phyloP scores from a whole-genome alignment of 257 asterid genomes.

The Linaria vulgaris region DNA sequence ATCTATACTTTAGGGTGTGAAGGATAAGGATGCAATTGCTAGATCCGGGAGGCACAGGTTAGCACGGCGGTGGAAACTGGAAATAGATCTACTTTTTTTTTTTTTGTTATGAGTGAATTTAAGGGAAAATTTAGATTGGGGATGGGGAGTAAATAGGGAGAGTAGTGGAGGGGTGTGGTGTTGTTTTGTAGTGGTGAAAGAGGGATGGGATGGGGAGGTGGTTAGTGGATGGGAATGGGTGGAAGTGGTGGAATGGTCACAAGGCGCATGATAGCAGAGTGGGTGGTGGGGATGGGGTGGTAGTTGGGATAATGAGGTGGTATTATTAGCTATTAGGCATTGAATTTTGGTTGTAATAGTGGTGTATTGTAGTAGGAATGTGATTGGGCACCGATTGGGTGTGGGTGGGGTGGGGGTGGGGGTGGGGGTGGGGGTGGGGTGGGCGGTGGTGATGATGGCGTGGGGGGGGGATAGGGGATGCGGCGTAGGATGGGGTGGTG shows the following conservation, averaged over 20 bases:
- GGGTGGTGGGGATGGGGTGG: conserved; percentile 34
- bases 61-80: conserved; percentile 33
- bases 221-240: conserved; percentile 22
- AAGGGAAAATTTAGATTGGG: too few species aligned
- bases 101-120: too few species aligned
- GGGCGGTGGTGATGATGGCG: conserved; percentile 29
- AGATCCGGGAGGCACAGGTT: conserved; percentile 21
- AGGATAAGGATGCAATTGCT: not conserved
- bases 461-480: conserved; percentile 20
- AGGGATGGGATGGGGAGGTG: conserved; percentile 3
- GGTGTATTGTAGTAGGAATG: not conserved
- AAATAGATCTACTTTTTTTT: not conserved
- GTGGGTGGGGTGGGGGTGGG: conserved; percentile 18
- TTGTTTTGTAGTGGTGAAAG: conserved; percentile 15
- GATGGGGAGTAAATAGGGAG: too few species aligned
- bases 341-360: conserved; percentile 8
- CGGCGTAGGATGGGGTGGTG: conserved; percentile 35
- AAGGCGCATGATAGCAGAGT: conserved; percentile 39
- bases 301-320: conserved; percentile 33
- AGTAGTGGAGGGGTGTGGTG: conserved; percentile 1
- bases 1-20: too few species aligned
- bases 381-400: conserved; percentile 29
- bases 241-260: conserved; percentile 20
- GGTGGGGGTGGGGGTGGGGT: conserved; percentile 24
- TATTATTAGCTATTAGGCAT: conserved; percentile 4